Evolutionary conservation across 768 basidiomycete species (phyloP), one percentile per base, ranked within the genome.

Genomic region (Kwoniella dendrophila): DNA sequence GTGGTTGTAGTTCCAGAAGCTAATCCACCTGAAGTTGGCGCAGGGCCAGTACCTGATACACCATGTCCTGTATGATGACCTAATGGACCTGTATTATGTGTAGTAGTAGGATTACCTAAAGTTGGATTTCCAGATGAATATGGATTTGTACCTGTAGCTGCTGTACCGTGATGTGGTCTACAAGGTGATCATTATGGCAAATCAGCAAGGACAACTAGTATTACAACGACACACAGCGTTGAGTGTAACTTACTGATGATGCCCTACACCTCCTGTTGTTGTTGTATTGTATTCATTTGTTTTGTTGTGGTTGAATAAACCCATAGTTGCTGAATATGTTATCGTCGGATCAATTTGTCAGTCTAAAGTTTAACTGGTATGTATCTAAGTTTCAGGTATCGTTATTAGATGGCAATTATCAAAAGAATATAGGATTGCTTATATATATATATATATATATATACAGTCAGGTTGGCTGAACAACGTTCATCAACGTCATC

Each of bases 51-150:
- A 36, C 49, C 56, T 7, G 56, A 34, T 32, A 44, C 33, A 45
- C 32, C 55, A 29, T 33, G 38, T 32, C 55, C 55, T n/a, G 44
- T 47, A 18, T 38, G 34, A 36, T 38, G 34, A 18, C 47, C 56
- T 6, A 50, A 30, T 18, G 45, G 47, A 6, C 45, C 47, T 26
- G 29, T 24, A 18, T 57, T 58, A 14, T 45, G 45, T 20, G 33
- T 20, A 7, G 45, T 29, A 16, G 45, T 47, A 20, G 6, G 26
- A 3, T 44, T 43, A 7, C 53, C 38, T n/a, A 56, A 11, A 5
- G 45, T 48, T 6, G 56, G 44, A 20, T 58, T 49, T 12, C 56
- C 56, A 6, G 45, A 49, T 11, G 56, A 22, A 30, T 58, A 58
- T 18, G 56, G 56, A 44, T 58, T 58, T 38, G 10, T 14, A 4